These are phyloP conservation scores for Saprolegnia diclina DNA, from an alignment of 352 stramenopile genomes.

Conservation along the genomic window DNA sequence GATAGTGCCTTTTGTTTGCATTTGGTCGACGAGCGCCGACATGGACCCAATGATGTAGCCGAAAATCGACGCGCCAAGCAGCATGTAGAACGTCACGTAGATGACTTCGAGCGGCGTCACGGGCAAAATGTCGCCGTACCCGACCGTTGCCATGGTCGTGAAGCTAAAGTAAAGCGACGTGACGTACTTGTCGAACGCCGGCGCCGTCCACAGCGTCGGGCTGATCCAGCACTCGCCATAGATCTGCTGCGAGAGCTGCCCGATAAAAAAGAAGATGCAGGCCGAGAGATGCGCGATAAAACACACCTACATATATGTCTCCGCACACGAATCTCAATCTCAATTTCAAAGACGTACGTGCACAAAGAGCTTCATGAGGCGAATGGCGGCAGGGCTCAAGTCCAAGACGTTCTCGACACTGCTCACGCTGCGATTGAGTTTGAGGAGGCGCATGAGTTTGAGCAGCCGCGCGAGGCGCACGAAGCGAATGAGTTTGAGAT, in stretches of 20 bases:
- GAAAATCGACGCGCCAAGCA: constrained; percentile 30
- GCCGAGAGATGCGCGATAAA: constrained; percentile 38
- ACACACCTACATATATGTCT: constrained; percentile 9
- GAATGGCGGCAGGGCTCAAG: constrained; percentile 35
- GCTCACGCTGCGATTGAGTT: constrained; percentile 81
- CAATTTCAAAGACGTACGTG: constrained; percentile 9
- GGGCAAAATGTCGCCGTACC: constrained; percentile 61
- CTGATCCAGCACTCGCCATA: constrained; percentile 16
- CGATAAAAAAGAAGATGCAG: constrained; percentile 62
- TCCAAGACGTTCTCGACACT: constrained; percentile 36
- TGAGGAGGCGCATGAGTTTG: constrained; percentile 86
- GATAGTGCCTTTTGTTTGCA: constrained; percentile 47
- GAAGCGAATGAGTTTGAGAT: constrained; percentile 64
- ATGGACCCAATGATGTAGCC: constrained; percentile 75
- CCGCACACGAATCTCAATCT: constrained; percentile 22
- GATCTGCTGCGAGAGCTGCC: constrained; percentile 29
- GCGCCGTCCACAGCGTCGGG: neutral
- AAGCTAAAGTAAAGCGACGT: constrained; percentile 68
- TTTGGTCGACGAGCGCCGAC: constrained; percentile 58
- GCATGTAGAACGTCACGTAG: constrained; percentile 27
- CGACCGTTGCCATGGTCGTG: constrained; percentile 78
- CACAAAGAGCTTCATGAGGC: constrained; percentile 35
- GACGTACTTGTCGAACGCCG: constrained; percentile 45
- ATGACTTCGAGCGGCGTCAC: constrained; percentile 48
- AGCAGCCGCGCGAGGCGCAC: constrained; percentile 77